These are phyloP conservation scores for Acer saccharum DNA, from an alignment of 345 rosid genomes.

Conservation along the genomic window DNA sequence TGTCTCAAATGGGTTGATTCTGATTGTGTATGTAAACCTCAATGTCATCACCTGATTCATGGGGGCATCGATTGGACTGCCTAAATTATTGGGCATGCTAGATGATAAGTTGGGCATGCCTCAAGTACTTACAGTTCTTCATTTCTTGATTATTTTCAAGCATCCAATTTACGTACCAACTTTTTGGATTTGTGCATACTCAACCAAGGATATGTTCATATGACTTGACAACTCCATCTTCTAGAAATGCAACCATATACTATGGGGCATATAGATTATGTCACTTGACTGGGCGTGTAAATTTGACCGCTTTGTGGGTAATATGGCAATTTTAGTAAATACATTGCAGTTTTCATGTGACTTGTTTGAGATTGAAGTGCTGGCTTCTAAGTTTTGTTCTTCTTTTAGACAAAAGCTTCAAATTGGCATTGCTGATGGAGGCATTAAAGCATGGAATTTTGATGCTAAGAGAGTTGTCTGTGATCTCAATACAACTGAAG, in stretches of 20 bases:
- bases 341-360: constrained; percentile 9
- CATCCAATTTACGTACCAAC: neutral
- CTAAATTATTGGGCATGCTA: constrained; percentile 13
- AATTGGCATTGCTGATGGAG: constrained; percentile 76
- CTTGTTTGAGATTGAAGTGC: constrained; percentile 13
- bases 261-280: constrained; percentile 70
- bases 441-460: constrained; percentile 79
- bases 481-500: constrained; percentile 60
- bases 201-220: constrained; percentile 66
- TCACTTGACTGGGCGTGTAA: constrained; percentile 82
- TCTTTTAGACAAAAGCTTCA: constrained; percentile 54
- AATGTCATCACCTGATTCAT: neutral
- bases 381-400: constrained; percentile 23
- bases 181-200: constrained; percentile 11
- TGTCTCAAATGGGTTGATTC: neutral
- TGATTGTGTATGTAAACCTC: neutral
- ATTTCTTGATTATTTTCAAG: constrained; percentile 18
- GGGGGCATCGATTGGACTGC: neutral
- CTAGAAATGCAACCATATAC: constrained; percentile 80
- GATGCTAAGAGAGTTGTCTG: constrained; percentile 81
- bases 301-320: constrained; percentile 69
- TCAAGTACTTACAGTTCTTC: constrained; percentile 5
- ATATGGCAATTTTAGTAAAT: neutral
- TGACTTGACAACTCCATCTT: constrained; percentile 63
- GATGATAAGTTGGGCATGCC: neutral